A percentile compares a stretch with the other conserved stretches of the same genome.
Evolutionary conservation across 2,329 filamentous ascomycete genomes (phyloP).

Genomic region (Tolypocladium nubicola): DNA sequence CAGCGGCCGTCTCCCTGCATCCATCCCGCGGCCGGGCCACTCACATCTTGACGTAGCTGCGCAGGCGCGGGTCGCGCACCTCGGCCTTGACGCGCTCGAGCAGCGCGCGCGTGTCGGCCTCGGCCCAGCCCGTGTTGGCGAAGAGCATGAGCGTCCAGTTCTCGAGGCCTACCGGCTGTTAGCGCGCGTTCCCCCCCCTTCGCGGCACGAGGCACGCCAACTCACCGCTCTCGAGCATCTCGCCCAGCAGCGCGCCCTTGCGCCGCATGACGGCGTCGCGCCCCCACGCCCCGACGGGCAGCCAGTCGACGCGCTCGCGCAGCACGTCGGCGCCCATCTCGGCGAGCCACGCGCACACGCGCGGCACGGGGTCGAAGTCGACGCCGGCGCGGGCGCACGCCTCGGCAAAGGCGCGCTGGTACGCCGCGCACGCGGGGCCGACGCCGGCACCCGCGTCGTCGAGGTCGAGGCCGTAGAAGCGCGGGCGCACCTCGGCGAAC

Average conservation of each 20-base stretch:
- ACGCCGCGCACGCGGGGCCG: conserved; percentile 20
- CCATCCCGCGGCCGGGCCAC: conserved; percentile 3
- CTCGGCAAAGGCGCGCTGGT: conserved; percentile 19
- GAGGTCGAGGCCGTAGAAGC: conserved; percentile 23
- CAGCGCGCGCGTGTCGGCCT: conserved; percentile 18
- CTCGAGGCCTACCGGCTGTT: conserved; percentile 8
- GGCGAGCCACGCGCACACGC: conserved; percentile 20
- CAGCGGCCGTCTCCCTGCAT: not conserved
- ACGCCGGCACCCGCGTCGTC: conserved; percentile 20
- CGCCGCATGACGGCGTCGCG: conserved; percentile 25
- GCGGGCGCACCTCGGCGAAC: conserved; percentile 29
- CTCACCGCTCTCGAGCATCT: conserved; percentile 26
- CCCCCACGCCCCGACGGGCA: conserved; percentile 30
- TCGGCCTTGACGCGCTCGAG: conserved; percentile 20
- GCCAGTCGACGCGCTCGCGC: conserved; percentile 27
- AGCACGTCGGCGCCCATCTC: conserved; percentile 28
- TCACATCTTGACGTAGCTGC: conserved; percentile 20
- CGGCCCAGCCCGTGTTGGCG: conserved; percentile 18
- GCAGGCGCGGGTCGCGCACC: conserved; percentile 15
- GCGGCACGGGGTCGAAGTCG: conserved; percentile 28
- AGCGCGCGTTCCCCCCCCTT: no score
- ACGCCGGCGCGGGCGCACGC: conserved; percentile 19
- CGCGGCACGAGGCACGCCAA: no score
- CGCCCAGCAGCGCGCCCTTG: conserved; percentile 24
- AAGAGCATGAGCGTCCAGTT: conserved; percentile 23